phyloP scores from a whole-genome alignment of 176 grass and related monocot genomes.

The Poa annua region DNA sequence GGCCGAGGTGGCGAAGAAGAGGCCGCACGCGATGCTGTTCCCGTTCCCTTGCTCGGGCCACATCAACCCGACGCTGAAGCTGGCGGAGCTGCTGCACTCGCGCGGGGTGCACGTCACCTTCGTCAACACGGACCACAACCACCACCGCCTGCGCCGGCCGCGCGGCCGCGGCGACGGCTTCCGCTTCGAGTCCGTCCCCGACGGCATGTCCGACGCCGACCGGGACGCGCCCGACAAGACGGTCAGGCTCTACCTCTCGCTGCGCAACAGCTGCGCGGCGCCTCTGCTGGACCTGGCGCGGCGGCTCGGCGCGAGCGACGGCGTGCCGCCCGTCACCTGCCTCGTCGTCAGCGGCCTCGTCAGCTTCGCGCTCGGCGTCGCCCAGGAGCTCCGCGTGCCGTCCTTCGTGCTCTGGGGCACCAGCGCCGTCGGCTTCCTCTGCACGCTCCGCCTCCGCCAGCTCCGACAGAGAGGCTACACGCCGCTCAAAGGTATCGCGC shows the following conservation, averaged over 20 bases:
- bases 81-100: slow-evolving; percentile 58
- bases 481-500: slow-evolving; percentile 61
- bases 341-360: slow-evolving; percentile 51
- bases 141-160: slow-evolving; percentile 30
- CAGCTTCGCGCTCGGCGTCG: slow-evolving; percentile 51
- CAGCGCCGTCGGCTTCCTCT: slow-evolving; percentile 48
- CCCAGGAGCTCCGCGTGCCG: slow-evolving; percentile 38
- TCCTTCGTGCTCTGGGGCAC: slow-evolving; percentile 57
- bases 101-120: slow-evolving; percentile 59
- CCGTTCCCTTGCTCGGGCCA: slow-evolving; percentile 70
- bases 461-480: slow-evolving; percentile 47
- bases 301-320: background rate
- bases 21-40: slow-evolving; percentile 60
- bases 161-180: slow-evolving; percentile 25
- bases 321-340: slow-evolving; percentile 49
- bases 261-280: slow-evolving; percentile 29
- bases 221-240: slow-evolving; percentile 31
- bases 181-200: slow-evolving; percentile 50
- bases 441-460: slow-evolving; percentile 35
- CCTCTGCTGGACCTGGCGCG: slow-evolving; percentile 45
- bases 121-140: slow-evolving; percentile 69
- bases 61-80: slow-evolving; percentile 71
- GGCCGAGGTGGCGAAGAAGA: slow-evolving; percentile 28
- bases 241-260: slow-evolving; percentile 40
- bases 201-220: slow-evolving; percentile 43